Evolutionary conservation across 306 rosid species (phyloP).

Genomic region (Malus fusca): DNA sequence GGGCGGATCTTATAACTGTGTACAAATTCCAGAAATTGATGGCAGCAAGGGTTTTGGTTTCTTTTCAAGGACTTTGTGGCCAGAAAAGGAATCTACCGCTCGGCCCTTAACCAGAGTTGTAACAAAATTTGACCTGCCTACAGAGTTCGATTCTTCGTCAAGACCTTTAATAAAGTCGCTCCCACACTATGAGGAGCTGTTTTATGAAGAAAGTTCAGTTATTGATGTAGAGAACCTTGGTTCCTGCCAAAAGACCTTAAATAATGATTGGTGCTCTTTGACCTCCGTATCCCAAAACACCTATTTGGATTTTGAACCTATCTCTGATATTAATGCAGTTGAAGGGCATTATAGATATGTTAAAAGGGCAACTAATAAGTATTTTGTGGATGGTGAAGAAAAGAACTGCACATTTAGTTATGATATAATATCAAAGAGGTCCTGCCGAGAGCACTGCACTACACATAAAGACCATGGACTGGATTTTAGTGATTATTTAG

Average conservation of each 20-base stretch:
- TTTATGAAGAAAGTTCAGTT: constrained; percentile 30
- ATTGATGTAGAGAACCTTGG: constrained; percentile 20
- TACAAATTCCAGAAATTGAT: constrained; percentile 2
- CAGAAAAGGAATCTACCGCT: constrained; percentile 17
- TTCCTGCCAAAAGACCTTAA: constrained; percentile 25
- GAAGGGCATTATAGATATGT: constrained; percentile 27
- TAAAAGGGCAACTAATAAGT: constrained; percentile 15
- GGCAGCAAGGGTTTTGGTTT: constrained; percentile 28
- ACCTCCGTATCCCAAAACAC: constrained; percentile 23
- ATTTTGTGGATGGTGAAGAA: constrained; percentile 26
- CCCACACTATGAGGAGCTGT: constrained; percentile 8
- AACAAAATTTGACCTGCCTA: constrained; percentile 21
- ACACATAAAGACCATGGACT: constrained; percentile 27
- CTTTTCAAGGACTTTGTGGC: constrained; percentile 19
- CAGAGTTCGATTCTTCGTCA: constrained; percentile 30
- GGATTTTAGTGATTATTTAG: constrained; percentile 28
- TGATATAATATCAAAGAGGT: constrained; percentile 23
- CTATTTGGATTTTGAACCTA: constrained; percentile 31
- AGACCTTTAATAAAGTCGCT: constrained; percentile 18
- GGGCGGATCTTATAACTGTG: constrained; percentile 19
- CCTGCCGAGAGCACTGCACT: constrained; percentile 23
- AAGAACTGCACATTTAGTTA: constrained; percentile 22
- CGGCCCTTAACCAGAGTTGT: constrained; percentile 24
- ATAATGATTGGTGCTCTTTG: constrained; percentile 28
- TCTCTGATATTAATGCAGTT: constrained; percentile 26